Percentiles rank a stretch among this genome's conserved stretches.
These are phyloP conservation scores for Rhodotorula toruloides DNA, from an alignment of 768 basidiomycete species.

Conservation along the genomic window DNA sequence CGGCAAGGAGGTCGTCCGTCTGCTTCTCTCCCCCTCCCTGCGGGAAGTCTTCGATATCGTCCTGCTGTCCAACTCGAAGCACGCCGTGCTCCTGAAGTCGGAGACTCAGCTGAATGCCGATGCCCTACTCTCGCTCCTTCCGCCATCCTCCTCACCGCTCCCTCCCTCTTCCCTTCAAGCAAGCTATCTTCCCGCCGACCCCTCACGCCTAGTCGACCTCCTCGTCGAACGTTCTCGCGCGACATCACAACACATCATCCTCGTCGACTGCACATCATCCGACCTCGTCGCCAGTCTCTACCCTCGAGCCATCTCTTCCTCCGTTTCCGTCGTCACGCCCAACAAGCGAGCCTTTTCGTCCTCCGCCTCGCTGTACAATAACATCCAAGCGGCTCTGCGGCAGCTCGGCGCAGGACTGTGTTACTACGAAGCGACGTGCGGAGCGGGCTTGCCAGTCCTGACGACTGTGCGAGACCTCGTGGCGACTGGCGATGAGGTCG, in stretches of 20 bases:
- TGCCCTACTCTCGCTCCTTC: conserved; percentile 35
- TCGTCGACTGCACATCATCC: conserved; percentile 88
- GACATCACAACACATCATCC: conserved; percentile 55
- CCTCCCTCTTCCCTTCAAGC: conserved; percentile 39
- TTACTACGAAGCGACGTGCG: conserved; percentile 78
- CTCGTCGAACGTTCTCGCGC: conserved; percentile 1
- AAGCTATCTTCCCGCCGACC: conserved; percentile 21
- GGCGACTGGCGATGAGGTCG: conserved; percentile 81
- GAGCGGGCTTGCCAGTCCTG: conserved; percentile 88
- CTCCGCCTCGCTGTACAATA: conserved; percentile 60
- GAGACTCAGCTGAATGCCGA: conserved; percentile 18
- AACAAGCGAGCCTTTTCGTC: conserved; percentile 96
- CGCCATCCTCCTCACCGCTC: conserved; percentile 36
- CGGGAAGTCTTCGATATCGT: conserved; percentile 46
- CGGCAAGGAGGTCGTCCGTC: conserved; percentile 70
- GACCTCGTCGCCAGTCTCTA: conserved; percentile 73
- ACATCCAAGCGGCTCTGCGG: conserved; percentile 58
- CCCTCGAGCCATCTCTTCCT: conserved; percentile 67
- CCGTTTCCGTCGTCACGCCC: conserved; percentile 84
- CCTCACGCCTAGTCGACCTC: conserved; percentile 20
- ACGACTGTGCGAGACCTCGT: conserved; percentile 87
- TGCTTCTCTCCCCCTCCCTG: conserved; percentile 62
- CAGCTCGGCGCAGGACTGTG: conserved; percentile 54
- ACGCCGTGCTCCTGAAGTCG: conserved; percentile 41
- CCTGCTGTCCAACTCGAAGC: conserved; percentile 49